Base-by-base conservation (phyloP, 345 rosid species). In the Camelina laxa region DNA sequence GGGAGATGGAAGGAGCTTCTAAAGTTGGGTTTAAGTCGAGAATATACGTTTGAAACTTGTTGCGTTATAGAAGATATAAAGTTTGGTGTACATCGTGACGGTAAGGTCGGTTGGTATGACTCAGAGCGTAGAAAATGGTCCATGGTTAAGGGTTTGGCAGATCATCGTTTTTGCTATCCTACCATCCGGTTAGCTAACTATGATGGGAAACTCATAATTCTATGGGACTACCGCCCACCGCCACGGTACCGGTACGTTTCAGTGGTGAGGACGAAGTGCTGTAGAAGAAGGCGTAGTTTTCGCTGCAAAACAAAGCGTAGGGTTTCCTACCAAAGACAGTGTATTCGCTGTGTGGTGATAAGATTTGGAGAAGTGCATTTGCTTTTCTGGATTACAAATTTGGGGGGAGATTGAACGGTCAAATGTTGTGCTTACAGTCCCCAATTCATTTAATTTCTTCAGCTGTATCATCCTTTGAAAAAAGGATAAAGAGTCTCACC, bases 131-230 rank as follows among this genome's bases (percentile, higher is more conserved):
- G 12, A 60, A 13, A 3, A 4, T 41, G 45, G 45, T 41, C 3
- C 15, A 4, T 4, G 0, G 22, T 31, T 57, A 0, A 31, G 6
- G 62, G 41, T 4, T 57, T 27, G 30, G 5, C 4, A 27, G 30
- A 27, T 27, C 30, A 27, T 27, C 30, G 30, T 27, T 27, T 27
- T 27, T 0, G 30, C 30, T 27, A 27, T 27, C 30, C 5, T 57
- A 60, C 65, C 9, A 13, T 20, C 38, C 30, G 13, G n/a, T 60
- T 38, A 38, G 48, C 27, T 36, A 38, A 60, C 48, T 3, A 36
- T 60, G 65, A 17, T 38, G 65, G 65, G 48, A 60, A 60, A 12
- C n/a, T 60, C 5, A 10, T 60, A 7, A 36, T 20, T 60, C 3
- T 60, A 20, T 60, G 65, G 65, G n/a, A 27, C 30, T 38, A n/a